These are phyloP conservation scores for Gilbertella persicaria DNA, from an alignment of 371 early-diverging fungal genomes.

Conservation along the genomic window DNA sequence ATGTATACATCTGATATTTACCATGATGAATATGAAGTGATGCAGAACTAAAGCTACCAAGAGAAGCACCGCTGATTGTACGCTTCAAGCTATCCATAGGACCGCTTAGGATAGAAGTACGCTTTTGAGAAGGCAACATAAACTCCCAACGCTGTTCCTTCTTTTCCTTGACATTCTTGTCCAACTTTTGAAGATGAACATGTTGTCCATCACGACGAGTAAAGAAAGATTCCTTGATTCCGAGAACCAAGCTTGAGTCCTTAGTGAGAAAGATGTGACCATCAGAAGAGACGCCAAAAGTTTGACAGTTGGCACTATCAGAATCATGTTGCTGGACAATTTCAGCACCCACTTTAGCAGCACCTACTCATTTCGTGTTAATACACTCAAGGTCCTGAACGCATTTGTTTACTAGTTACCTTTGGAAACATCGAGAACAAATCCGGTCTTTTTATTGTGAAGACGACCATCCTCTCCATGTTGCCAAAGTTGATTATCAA, in stretches of 20 bases:
- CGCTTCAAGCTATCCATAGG: constrained; percentile 26
- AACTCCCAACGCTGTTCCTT: constrained; percentile 52
- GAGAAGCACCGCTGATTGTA: constrained; percentile 29
- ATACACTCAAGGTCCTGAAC: background rate
- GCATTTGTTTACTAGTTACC: constrained; percentile 28
- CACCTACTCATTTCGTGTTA: constrained; percentile 21
- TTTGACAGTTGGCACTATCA: constrained; percentile 24
- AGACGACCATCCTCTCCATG: constrained; percentile 53
- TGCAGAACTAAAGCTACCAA: constrained; percentile 18
- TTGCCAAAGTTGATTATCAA: constrained; percentile 57
- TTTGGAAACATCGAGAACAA: constrained; percentile 55
- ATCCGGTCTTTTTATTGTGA: constrained; percentile 55
- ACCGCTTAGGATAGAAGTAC: constrained; percentile 2
- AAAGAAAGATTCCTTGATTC: constrained; percentile 55
- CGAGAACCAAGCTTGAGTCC: constrained; percentile 48
- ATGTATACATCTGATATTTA: background rate
- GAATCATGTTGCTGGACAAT: constrained; percentile 47
- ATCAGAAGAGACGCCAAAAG: constrained; percentile 33
- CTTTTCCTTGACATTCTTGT: constrained; percentile 25
- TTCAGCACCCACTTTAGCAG: constrained; percentile 42
- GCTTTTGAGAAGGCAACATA: constrained; percentile 30
- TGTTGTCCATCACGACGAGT: constrained; percentile 44
- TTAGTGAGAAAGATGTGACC: constrained; percentile 47
- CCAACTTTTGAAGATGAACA: constrained; percentile 42
- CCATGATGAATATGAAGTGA: constrained; percentile 6